Percentiles rank a stretch among this genome's conserved stretches.
phyloP scores from a whole-genome alignment of 805 yeast species.

The Henningerozyma blattae region DNA sequence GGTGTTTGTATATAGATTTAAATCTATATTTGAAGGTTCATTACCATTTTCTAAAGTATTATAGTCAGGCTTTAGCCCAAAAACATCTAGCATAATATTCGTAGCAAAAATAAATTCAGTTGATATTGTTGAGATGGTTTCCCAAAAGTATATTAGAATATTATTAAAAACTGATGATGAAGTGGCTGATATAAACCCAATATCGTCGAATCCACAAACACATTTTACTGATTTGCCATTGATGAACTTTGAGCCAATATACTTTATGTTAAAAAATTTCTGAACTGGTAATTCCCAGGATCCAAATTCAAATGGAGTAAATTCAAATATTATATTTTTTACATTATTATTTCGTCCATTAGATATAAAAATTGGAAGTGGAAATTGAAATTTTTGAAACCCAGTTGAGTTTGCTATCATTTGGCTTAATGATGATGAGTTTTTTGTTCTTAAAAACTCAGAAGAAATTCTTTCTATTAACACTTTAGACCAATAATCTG shows the following conservation, averaged over 20 bases:
- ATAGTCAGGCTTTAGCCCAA: constrained; percentile 13
- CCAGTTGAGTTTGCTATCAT: constrained; percentile 13
- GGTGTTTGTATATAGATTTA: too few species aligned
- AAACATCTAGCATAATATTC: constrained; percentile 20
- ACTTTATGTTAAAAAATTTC: constrained; percentile 38
- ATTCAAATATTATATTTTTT: constrained; percentile 34
- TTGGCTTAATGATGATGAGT: constrained; percentile 29
- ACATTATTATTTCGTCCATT: constrained; percentile 28
- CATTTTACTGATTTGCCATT: constrained; percentile 37
- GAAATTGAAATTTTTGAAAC: constrained; percentile 28
- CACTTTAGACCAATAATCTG: constrained; percentile 63
- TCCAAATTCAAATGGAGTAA: constrained; percentile 57
- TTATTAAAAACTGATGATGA: constrained; percentile 53
- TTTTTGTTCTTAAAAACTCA: constrained; percentile 26
- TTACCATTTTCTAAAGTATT: not conserved
- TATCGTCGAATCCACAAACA: constrained; percentile 41
- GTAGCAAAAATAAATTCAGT: constrained; percentile 25
- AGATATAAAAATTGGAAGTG: constrained; percentile 41
- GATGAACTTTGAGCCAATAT: constrained; percentile 37
- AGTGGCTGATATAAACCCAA: constrained; percentile 49
- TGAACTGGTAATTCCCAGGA: constrained; percentile 43
- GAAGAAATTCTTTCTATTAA: constrained; percentile 28
- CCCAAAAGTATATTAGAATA: constrained; percentile 38
- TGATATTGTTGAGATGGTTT: constrained; percentile 22
- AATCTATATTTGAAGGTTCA: too few species aligned